Evolutionary conservation across 2,329 filamentous ascomycete genomes (phyloP).

Genomic region (Ophiocordyceps sinensis): DNA sequence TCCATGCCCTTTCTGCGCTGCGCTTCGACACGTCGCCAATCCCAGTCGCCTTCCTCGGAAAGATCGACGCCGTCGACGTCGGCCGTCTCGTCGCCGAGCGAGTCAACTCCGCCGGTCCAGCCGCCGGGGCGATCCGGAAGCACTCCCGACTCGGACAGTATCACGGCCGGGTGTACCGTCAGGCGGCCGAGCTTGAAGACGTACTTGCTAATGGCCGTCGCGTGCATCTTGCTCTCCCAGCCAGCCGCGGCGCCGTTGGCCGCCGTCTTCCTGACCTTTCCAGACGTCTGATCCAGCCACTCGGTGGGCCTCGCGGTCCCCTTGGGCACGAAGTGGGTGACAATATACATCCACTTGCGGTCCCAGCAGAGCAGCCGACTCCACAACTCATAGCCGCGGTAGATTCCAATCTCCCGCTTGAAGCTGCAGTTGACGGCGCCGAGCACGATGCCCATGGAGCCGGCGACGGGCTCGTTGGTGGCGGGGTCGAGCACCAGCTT

Average conservation of each 20-base stretch:
- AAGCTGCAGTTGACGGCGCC: slow-evolving; percentile 63
- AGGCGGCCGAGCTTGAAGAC: slow-evolving; percentile 70
- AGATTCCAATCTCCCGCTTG: slow-evolving; percentile 57
- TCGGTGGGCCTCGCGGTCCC: slow-evolving; percentile 39
- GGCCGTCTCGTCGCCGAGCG: slow-evolving; percentile 22
- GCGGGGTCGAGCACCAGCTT: slow-evolving; percentile 33
- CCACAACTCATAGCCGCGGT: slow-evolving; percentile 60
- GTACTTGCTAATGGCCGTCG: slow-evolving; percentile 64
- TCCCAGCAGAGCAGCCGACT: slow-evolving; percentile 60
- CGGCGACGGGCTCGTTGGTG: slow-evolving; percentile 33
- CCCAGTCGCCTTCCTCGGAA: slow-evolving; percentile 29
- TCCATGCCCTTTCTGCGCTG: slow-evolving; percentile 40
- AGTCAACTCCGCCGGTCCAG: slow-evolving; percentile 35
- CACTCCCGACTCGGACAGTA: slow-evolving; percentile 57
- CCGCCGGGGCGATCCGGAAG: slow-evolving; percentile 60
- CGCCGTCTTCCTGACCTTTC: slow-evolving; percentile 25
- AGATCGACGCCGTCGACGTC: slow-evolving; percentile 22
- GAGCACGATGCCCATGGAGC: slow-evolving; percentile 48
- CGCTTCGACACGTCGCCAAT: slow-evolving; percentile 43
- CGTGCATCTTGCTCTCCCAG: slow-evolving; percentile 52
- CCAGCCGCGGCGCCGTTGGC: slow-evolving; percentile 21
- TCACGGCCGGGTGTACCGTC: slow-evolving; percentile 69
- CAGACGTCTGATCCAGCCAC: slow-evolving; percentile 34
- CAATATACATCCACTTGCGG: slow-evolving; percentile 66
- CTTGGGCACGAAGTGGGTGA: slow-evolving; percentile 57